Conservation (phyloP, 139 green algal species). For the Cymbomonas tetramitiformis region DNA sequence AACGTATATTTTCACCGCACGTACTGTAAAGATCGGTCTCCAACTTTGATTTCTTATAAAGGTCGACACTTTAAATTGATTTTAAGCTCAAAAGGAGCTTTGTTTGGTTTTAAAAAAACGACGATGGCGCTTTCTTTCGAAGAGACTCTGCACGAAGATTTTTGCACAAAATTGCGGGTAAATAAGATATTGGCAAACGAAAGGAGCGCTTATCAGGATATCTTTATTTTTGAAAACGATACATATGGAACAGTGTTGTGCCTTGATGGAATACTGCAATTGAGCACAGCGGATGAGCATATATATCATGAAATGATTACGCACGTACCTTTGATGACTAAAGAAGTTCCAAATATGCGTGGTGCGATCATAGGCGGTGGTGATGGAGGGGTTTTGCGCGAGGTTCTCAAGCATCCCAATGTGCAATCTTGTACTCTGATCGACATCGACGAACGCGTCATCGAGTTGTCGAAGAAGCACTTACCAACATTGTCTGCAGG, state of each 20-base stretch:
- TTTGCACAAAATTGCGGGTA: too few species aligned
- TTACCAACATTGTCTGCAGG: constrained; percentile 78
- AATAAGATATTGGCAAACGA: constrained; percentile 72
- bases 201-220: constrained; percentile 79
- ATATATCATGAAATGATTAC: constrained; percentile 97
- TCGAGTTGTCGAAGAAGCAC: constrained; percentile 60
- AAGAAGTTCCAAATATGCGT: too few species aligned
- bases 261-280: constrained; percentile 93
- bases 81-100: too few species aligned
- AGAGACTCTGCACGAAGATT: too few species aligned
- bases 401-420: constrained; percentile 58
- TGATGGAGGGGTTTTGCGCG: constrained; percentile 87
- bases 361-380: constrained; percentile 91
- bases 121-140: too few species aligned
- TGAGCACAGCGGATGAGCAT: constrained; percentile 86
- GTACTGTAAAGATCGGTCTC: too few species aligned
- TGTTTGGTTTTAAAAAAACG: too few species aligned
- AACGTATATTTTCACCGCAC: too few species aligned
- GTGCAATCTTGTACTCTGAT: constrained; percentile 84
- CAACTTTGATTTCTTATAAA: too few species aligned
- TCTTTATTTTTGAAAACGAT: constrained; percentile 30
- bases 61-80: too few species aligned
- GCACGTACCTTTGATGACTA: constrained; percentile 75
- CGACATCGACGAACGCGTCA: constrained; percentile 79
- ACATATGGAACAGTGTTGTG: constrained; percentile 79